Base-by-base conservation (phyloP, 2,329 filamentous ascomycete species). In the Orbilia oligospora region DNA sequence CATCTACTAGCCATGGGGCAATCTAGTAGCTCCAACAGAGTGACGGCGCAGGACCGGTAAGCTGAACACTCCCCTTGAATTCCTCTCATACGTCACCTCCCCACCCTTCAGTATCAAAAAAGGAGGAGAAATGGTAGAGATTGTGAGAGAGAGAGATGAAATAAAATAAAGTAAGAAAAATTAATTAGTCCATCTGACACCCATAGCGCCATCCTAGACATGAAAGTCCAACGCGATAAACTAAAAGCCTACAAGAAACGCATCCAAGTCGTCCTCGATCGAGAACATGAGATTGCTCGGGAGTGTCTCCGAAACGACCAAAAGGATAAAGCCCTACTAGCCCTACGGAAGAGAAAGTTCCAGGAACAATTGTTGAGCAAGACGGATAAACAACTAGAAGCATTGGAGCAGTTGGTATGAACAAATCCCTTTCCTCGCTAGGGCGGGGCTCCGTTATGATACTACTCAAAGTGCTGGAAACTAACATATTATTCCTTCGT, bases 221-320 rank as follows among this genome's bases (percentile, higher is more conserved):
- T 98, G 87, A 98, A 98, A 87, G 93, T 90, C 85, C 95, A 98
- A 87, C 94, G 96, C 85, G 96, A 99, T 87, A 97, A 94, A 85
- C 91, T 99, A 2, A 94, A 97, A 83, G 94, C 97, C 84, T 98
- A 98, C 87, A 95, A 97, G 85, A 92, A 92, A 83, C 92, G 93
- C 83, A 96, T 99, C 83, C 91, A 91, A 41, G 88, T 93, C 65
- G 90, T 99, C 44, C 97, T 95, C 5, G 89, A 91, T 83, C 92
- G 92, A 81, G 95, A 99, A 86, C 97, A 92, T 61, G 91, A 91
- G 55, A 92, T 97, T 73, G 95, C 96, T 22, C 90, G 90, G 81
- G 89, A 93, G 86, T 94, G 97, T 86, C 88, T 98, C 20, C 90
- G 90, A 18, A 88, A 89, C 78, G 91, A 92, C 82, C 92, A 97